phyloP scores from a whole-genome alignment of 2,329 filamentous ascomycete genomes.

The Fusarium sp. region DNA sequence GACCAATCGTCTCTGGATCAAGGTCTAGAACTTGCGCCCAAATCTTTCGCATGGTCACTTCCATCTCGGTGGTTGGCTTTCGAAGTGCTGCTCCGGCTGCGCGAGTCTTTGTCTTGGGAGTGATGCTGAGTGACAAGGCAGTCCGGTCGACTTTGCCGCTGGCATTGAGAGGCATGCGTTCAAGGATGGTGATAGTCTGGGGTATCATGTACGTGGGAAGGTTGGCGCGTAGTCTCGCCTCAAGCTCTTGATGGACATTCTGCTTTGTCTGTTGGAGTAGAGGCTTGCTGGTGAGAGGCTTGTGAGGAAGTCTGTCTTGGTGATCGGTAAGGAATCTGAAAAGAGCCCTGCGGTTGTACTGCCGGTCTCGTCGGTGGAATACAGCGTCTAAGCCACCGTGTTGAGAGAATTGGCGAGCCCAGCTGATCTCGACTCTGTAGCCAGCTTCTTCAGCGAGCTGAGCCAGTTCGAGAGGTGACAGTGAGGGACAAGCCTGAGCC shows the following conservation, averaged over 20 bases:
- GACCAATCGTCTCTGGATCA: constrained; percentile 46
- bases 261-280: not conserved
- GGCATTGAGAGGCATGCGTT: constrained; percentile 5
- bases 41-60: constrained; percentile 39
- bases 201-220: constrained; percentile 15
- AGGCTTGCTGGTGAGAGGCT: not conserved
- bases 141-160: constrained; percentile 16
- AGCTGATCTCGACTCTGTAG: constrained; percentile 58
- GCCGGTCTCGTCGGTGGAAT: constrained; percentile 48
- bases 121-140: not conserved
- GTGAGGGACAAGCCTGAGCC: constrained; percentile 4
- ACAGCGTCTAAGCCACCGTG: constrained; percentile 42
- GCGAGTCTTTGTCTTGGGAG: not conserved
- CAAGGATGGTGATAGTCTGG: not conserved
- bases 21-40: constrained; percentile 52
- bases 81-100: not conserved
- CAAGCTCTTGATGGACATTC: not conserved
- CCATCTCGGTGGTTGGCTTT: not conserved
- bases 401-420: constrained; percentile 52
- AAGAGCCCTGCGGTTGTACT: constrained; percentile 1
- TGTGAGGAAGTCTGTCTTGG: not conserved
- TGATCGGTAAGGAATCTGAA: constrained; percentile 40
- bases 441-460: constrained; percentile 46
- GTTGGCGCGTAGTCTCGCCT: not conserved
- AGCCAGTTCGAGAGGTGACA: constrained; percentile 21